Evolutionary conservation across 352 stramenopile species (phyloP), one percentile per base, ranked within the genome.

Genomic region (Globisporangium perplexum): DNA sequence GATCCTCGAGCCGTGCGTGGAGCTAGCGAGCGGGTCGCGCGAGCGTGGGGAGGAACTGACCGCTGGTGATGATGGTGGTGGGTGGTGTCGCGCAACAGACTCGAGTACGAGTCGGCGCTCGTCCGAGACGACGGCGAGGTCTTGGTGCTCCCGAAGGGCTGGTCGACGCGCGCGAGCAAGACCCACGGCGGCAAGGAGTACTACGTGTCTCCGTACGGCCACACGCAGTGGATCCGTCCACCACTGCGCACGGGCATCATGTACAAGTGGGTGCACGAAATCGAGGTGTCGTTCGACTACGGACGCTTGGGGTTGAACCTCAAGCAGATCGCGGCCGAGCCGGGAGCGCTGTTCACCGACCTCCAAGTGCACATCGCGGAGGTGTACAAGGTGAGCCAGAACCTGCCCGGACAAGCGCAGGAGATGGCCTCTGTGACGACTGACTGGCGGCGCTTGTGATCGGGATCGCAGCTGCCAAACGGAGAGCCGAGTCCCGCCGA

Each of bases 101-200:
- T 88, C 33, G 53, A 66, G 8, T 93, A 79, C 43, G 73, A 90
- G 57, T 66, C 57, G 3, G 79, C 82, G 3, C 59, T 77, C 33
- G 72, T 93, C 39, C 53, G 86, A 23, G 77, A 86, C 33, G 84
- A 76, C 12, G 83, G 83, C 6, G 83, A 93, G 56, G 82, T 93
- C 36, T 12, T 88, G 5, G 79, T 75, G 12, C 65, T 95, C 11
- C 84, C 84, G 0, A 88, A 88, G 43, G 84, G 77, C 14, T 95
- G 84, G 84, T 77, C 78, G 2, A 90, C 77, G 20, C 78, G 82
- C 8, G 72, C 83, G 50, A 92, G 80, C 58, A 88, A 88, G 57
- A 89, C 81, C n/a, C 83, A 92, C 51, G 75, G 81, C 31, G 80
- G 80, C 20, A 90, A 91, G 65, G 87, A 63, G n/a, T 95, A 95